Base-by-base conservation (phyloP, 768 basidiomycete species). In the Zangia roseola region DNA sequence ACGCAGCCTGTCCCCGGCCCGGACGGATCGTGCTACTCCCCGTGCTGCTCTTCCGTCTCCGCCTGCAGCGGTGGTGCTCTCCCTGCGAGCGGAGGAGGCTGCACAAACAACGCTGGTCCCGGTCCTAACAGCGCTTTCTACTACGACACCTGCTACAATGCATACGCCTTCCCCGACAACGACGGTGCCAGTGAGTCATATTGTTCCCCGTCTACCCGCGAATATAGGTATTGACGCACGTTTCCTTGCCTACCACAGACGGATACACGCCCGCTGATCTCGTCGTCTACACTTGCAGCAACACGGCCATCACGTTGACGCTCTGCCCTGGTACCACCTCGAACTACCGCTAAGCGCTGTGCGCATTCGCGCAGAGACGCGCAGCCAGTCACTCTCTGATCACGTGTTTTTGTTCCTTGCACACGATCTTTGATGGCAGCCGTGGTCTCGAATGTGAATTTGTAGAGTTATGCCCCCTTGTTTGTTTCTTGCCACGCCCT, bases 111-210 rank as follows among this genome's bases (percentile, higher is more conserved):
- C 10, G 67, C 50, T 0, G 67, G 67, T 9, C 64, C 64, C 13
- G 64, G 64, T 24, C 64, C 64, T 5, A 40, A 68, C 54, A 69
- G 64, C 17, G 1, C 52, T 21, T 66, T 66, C 62, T 68, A 64
- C 48, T 56, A 69, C 19, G 3, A 24, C 23, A 53, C 52, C 5
- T 69, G 64, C 48, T 51, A 42, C 50, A 66, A 69, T 19, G 64
- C 67, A 25, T 69, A 69, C 10, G 64, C 64, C 20, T 66, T 66
- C 59, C 64, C 64, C 19, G 67, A 67, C 51, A 67, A 66, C 33
- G 67, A 69, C 16, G 67, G 67, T 17, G 31, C 64, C 4, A 0
- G 64, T 69, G 42, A 43, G 61, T 53, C 24, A 7, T 6, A 3
- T 30, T 14, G 6, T 28, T 33, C 12, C 19, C 21, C 6, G n/a